These are phyloP conservation scores for Globisporangium iwayamae DNA, from an alignment of 352 stramenopile species.

Conservation along the genomic window DNA sequence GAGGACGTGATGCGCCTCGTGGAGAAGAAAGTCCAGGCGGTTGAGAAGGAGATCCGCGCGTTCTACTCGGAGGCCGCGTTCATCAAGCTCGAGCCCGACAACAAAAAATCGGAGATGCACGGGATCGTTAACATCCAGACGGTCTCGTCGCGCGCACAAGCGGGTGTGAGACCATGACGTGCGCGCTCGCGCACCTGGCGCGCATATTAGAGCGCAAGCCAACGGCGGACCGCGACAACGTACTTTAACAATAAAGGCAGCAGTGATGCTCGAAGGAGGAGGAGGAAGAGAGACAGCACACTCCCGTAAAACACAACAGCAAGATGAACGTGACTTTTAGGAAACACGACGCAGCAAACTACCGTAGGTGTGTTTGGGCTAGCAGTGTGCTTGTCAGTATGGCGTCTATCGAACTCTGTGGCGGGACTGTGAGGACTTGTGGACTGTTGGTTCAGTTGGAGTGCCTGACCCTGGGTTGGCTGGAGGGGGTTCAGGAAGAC, in stretches of 20 bases:
- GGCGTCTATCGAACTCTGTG: no score
- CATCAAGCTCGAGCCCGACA: conserved; percentile 97
- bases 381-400: no score
- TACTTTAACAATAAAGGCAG: conserved; percentile 10
- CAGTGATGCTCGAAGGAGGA: not conserved
- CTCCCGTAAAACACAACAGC: not conserved
- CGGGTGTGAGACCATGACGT: conserved; percentile 81
- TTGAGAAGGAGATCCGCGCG: conserved; percentile 91
- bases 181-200: conserved; percentile 69
- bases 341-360: no score
- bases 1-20: conserved; percentile 96
- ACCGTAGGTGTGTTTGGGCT: no score
- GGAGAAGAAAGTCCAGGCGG: conserved; percentile 94
- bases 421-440: no score
- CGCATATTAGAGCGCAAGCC: conserved; percentile 54
- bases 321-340: not conserved
- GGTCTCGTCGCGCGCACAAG: conserved; percentile 72
- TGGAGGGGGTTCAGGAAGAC: no score
- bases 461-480: no score
- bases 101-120: conserved; percentile 86
- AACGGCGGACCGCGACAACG: conserved; percentile 15
- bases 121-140: conserved; percentile 79
- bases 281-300: not conserved
- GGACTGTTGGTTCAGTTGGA: no score
- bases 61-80: conserved; percentile 94